Percentiles rank a stretch among this genome's conserved stretches.
phyloP scores from a whole-genome alignment of 1,284 basidiomycete species.

The Thelephora terrestris region DNA sequence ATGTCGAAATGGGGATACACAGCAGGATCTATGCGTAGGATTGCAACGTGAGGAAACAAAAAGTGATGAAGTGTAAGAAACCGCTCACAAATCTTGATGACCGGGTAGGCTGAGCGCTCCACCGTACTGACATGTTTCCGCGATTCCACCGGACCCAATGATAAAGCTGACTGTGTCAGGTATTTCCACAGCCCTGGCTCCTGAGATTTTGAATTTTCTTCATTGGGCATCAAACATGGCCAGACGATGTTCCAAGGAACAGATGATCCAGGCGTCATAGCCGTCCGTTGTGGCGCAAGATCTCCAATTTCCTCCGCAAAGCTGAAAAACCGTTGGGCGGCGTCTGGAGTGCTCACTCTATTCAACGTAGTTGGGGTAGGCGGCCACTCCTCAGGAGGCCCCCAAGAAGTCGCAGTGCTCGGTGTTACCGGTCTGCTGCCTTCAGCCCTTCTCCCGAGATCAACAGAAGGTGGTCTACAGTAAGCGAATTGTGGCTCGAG shows the following conservation, averaged over 20 bases:
- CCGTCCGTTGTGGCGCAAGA: too few relatives aligned
- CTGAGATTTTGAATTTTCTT: too few relatives aligned
- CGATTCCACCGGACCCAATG: too few relatives aligned
- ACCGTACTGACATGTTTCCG: too few relatives aligned
- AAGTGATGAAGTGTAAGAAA: background rate
- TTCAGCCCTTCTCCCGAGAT: slow-evolving; percentile 29
- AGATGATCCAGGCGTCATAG: background rate
- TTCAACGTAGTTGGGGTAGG: slow-evolving; percentile 28
- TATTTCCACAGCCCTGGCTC: too few relatives aligned
- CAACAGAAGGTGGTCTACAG: slow-evolving; percentile 29
- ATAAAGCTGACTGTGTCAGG: too few relatives aligned
- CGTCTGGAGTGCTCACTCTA: slow-evolving; percentile 33
- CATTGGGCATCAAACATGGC: slow-evolving; percentile 3
- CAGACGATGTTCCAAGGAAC: slow-evolving; percentile 4
- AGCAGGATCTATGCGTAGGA: slow-evolving; percentile 17
- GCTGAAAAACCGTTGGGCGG: slow-evolving; percentile 30
- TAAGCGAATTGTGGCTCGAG: slow-evolving; percentile 4
- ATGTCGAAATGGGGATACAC: slow-evolving; percentile 28
- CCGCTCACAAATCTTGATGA: slow-evolving; percentile 7
- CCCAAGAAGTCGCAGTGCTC: slow-evolving; percentile 36
- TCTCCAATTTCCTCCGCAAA: slow-evolving; percentile 8
- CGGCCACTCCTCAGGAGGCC: slow-evolving; percentile 32
- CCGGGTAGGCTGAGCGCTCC: slow-evolving; percentile 4
- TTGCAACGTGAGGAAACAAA: background rate
- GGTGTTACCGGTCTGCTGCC: slow-evolving; percentile 29